Base-by-base conservation (phyloP, 805 yeast genomes). In the Hanseniaspora meyeri region DNA sequence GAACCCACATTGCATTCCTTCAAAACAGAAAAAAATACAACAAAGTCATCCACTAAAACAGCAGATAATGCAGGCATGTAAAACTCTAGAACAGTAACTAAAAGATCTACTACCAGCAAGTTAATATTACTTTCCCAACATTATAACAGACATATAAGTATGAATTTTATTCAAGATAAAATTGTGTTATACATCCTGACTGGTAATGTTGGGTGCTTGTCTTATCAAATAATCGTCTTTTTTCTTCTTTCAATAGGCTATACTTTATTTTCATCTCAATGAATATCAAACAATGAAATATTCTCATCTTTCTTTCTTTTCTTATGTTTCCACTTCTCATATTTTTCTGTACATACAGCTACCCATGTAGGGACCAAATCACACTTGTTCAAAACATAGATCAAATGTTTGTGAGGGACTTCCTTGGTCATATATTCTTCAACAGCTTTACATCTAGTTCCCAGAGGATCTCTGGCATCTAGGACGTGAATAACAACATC, bases 351-450 rank as follows among this genome's bases (percentile, higher is more conserved):
- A 89, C 97, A 79, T 88, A 90, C 97, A 66, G 97, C 97, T 66
- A 88, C 97, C 97, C 97, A 91, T 49, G 96, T 91, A 61, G 98
- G 98, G 53, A 91, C 96, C 66, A 91, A 81, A 76, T 91, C 98
- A 79, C 97, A 90, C 77, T 91, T 91, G 79, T 91, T 91, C 72
- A 91, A 74, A 57, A 93, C 96, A 68, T 85, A 90, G 62, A 91
- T 85, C 74, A 91, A 77, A 76, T 93, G 98, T 73, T 91, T 91
- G 69, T 93, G 98, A 14, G 97, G 87, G 66, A 95, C 89, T 72
- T 91, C 98, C 62, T 87, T 91, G 64, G 78, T 81, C 69, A 91
- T 87, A 68, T 88, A 90, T 65, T 88, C 89, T 70, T 93, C 97
- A 57, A 91, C 96, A 2, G 95, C 79, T 63, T 77, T 83, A 77